Percentiles rank a stretch among this genome's conserved stretches.
These are phyloP conservation scores for Conidiobolus incongruus DNA, from an alignment of 371 early-diverging fungal species.

Conservation along the genomic window DNA sequence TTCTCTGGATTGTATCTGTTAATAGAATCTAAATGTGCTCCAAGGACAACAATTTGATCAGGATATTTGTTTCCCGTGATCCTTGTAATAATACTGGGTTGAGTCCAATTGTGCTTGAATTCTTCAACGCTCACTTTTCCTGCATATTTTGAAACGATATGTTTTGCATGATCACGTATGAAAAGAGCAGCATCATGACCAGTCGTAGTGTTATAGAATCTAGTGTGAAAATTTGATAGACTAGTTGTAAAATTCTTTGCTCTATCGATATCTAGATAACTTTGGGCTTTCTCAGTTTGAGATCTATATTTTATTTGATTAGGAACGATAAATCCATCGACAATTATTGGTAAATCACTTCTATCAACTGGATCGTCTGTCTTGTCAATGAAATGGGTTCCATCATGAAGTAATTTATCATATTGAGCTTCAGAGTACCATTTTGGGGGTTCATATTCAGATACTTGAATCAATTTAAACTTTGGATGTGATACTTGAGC, in stretches of 20 bases:
- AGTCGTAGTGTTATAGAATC: neutral
- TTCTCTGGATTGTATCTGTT: conserved; percentile 57
- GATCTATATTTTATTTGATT: neutral
- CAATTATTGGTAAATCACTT: neutral
- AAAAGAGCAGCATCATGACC: neutral
- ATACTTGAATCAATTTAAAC: too few species aligned
- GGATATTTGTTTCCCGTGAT: conserved; percentile 31
- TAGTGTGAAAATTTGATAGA: neutral
- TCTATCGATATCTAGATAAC: neutral
- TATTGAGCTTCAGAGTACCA: conserved; percentile 45
- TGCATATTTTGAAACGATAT: neutral
- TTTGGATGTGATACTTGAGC: too few species aligned
- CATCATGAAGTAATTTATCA: conserved; percentile 29
- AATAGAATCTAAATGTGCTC: conserved; percentile 85
- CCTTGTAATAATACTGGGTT: conserved; percentile 35
- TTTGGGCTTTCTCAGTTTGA: neutral
- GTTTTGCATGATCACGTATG: neutral
- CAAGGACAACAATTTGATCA: conserved; percentile 50
- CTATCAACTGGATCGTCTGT: conserved; percentile 29
- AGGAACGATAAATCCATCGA: conserved; percentile 15
- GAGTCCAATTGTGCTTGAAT: conserved; percentile 51
- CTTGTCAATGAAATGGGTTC: conserved; percentile 65
- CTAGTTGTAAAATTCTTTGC: neutral
- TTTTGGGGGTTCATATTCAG: too few species aligned
- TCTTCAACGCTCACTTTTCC: conserved; percentile 29